phyloP scores from a whole-genome alignment of 176 grass and related monocot genomes.

The Thinopyrum elongatum region DNA sequence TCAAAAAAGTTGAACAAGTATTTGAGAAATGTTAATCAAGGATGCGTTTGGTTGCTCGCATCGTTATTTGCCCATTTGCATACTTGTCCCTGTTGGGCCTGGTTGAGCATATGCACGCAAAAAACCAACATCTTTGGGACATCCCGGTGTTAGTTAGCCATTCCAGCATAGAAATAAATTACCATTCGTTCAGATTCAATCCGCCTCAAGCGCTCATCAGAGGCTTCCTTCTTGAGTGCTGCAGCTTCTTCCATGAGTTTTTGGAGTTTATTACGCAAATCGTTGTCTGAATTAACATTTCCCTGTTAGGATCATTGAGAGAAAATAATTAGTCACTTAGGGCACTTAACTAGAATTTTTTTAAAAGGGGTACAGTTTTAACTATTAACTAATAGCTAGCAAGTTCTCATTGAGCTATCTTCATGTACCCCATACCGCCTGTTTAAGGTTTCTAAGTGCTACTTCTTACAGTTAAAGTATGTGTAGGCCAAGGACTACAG shows the following conservation, averaged over 20 bases:
- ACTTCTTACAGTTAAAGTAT: background rate
- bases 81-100: too few species aligned
- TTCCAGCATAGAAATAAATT: background rate
- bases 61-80: too few species aligned
- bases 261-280: conserved; percentile 20
- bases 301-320: conserved; percentile 28
- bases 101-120: too few species aligned
- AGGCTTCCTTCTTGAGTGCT: conserved; percentile 42
- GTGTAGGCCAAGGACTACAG: background rate
- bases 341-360: background rate
- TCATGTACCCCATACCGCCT: background rate
- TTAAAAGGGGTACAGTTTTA: background rate
- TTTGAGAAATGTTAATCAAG: too few species aligned
- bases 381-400: background rate
- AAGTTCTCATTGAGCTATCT: background rate
- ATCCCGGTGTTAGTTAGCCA: background rate
- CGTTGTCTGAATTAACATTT: conserved; percentile 16
- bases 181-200: conserved; percentile 56
- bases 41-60: too few species aligned
- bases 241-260: conserved; percentile 34
- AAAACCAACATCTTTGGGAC: background rate
- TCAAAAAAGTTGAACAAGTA: too few species aligned
- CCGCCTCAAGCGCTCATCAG: conserved; percentile 35
- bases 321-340: conserved; percentile 20
- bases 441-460: background rate